Base-by-base conservation (phyloP, 306 rosid genomes). In the Castanea sativa region DNA sequence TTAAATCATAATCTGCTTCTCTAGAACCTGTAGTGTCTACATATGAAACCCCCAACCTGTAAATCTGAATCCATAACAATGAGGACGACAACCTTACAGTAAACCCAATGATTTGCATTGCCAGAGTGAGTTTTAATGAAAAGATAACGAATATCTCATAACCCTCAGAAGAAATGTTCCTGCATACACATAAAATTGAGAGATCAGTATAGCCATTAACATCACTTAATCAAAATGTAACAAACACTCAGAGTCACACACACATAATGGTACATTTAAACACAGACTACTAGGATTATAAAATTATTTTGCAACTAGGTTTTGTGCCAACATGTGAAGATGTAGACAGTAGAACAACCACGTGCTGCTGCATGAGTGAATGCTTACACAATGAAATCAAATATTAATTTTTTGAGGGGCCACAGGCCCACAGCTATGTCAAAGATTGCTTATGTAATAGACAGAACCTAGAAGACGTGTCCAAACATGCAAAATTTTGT, bases 1-100 rank as follows among this genome's bases (percentile, higher is more conserved):
- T 86, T 29, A 91, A 71, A 82, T 92, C 97, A 82, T 60, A 83
- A 81, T 94, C 97, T 41, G 88, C 87, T 73, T 83, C 87, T 78
- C 90, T 86, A 60, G 91, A 81, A 83, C 76, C 76, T 70, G 86
- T 27, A 72, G 90, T 56, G 71, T 92, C 92, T 61, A 85, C 75
- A 74, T 81, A 75, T 61, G 97, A 86, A 76, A 90, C 90, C 25
- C 99, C 99, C 90, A 91, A 67, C 86, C 97, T 90, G 87, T 94
- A 94, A 76, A 94, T 94, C 90, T 91, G 99, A 85, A 94, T 91
- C 99, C 99, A 94, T 58, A 94, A 82, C 52, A 94, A 78, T 3
- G 97, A 84, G 76, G 99, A 94, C 7, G 83, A 88, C 57, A 94
- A 75, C 88, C 99, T 86, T 78, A 90, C 91, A 21, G 81, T 70